Evolutionary conservation across 192 early-diverging fungal genomes (phyloP), one percentile per base, ranked within the genome.

Genomic region (Podila verticillata): DNA sequence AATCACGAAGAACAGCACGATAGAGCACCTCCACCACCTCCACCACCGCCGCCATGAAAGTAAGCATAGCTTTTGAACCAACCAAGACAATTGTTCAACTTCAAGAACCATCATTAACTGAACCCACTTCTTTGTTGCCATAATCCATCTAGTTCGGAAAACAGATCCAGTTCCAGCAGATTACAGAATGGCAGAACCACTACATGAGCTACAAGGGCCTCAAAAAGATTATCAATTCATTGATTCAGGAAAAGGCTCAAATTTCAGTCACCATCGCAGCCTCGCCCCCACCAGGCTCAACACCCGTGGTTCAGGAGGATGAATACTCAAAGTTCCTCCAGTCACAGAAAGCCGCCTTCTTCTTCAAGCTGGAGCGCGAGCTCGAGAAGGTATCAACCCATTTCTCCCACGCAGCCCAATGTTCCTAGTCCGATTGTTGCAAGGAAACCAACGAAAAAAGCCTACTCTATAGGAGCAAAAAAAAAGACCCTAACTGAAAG

Each of bases 141-240:
- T 44, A 44, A 17, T 44, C n/a, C n/a, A n/a, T n/a, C 39, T 82
- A 99, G 96, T 99, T 99, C 83, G 98, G 98, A 86, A 99, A 99
- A 85, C 95, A 95, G 84, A 97, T 99, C 70, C 93, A 95, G 85
- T 92, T 89, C 62, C 95, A 96, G 75, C 93, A 93, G 78, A 88
- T 93, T 70, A 88, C 93, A 65, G 97, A 98, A 85, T 98, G 97
- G 97, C 90, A 92, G 49, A 89, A 87, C 58, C 94, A 98, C 73
- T 98, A 97, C 79, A 90, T 99, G 85, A 95, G 93, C 88, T 99
- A 99, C 89, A 99, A 99, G 84, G 95, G 88, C 15, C 91, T 99
- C 48, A 99, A 99, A 85, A 98, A 98, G 86, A 96, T 99, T 48
- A 98, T 99, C 79, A 95, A 93, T 62, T 89, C 84, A 26, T 71